Conservation (phyloP, 1,284 basidiomycete species). For the Papiliotrema laurentii region DNA sequence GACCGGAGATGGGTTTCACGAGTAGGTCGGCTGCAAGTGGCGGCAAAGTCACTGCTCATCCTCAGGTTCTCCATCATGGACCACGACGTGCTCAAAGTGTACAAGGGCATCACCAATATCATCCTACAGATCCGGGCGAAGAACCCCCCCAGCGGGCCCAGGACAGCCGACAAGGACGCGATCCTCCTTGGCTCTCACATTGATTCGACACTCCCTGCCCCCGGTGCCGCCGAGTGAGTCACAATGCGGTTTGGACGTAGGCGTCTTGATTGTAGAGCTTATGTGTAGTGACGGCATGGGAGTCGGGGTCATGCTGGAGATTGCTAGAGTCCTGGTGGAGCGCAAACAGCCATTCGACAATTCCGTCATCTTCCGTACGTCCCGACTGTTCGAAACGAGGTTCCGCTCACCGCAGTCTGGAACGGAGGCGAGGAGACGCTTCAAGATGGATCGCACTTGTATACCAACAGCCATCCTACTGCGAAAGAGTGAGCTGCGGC, state of each 20-base stretch:
- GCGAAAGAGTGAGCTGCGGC: conserved; percentile 59
- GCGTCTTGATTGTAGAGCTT: conserved; percentile 12
- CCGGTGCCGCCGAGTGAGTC: conserved; percentile 71
- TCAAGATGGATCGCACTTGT: conserved; percentile 93
- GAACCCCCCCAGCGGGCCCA: conserved; percentile 50
- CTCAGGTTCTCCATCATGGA: conserved; percentile 80
- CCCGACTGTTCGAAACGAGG: not conserved
- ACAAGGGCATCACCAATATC: conserved; percentile 81
- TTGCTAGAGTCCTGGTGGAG: conserved; percentile 72
- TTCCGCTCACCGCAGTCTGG: conserved; percentile 61
- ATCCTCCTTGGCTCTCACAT: conserved; percentile 87
- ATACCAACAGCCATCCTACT: conserved; percentile 76
- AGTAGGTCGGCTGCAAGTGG: conserved; percentile 54
- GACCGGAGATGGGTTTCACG: conserved; percentile 74
- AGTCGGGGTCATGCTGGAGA: conserved; percentile 89
- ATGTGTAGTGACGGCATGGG: conserved; percentile 64
- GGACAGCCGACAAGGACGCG: conserved; percentile 70
- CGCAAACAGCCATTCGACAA: conserved; percentile 68
- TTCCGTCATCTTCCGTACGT: conserved; percentile 77
- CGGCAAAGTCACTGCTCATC: not conserved
- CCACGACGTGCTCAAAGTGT: conserved; percentile 83
- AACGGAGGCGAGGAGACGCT: conserved; percentile 81
- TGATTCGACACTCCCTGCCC: conserved; percentile 61
- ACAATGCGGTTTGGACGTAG: not conserved
- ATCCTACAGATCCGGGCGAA: conserved; percentile 70